Evolutionary conservation across 73 alveolate genomes (phyloP), one percentile per base, ranked within the genome.

Genomic region (Paramecium primaurelia): DNA sequence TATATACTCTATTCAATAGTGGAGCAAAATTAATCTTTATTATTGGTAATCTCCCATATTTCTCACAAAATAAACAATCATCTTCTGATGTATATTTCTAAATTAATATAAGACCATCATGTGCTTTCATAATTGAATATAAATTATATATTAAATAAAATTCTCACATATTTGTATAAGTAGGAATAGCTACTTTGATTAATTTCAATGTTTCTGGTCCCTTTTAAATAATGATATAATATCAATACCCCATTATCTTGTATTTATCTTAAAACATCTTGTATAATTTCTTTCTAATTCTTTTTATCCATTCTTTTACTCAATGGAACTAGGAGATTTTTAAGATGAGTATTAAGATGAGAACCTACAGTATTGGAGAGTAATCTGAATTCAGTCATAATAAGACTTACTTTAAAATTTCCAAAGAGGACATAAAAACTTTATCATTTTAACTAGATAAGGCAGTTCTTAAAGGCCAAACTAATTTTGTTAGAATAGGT

Each of bases 401-500:
- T 54, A 54, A 18, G 11, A 4, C 4, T 18, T 93, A 93, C 96
- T 87, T 92, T 45, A 95, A 75, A 14, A 93, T 95, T 22, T 88
- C 97, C 26, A 94, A 58, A 28, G 96, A 95, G 8, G 86, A 54
- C 54, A 49, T 73, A 83, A 93, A 88, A 3, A 92, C 88, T 42
- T 95, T 95, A 16, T 80, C 92, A 83, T 94, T 95, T 38, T 95
- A 37, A 11, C 92, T 77, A 88, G 92, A 59, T 44, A 95, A 93
- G 3, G 96, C 95, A 20, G 64, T 40, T 54, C 98, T 80, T 54
- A 95, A 47, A 6, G 98, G 98, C 97, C 96, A 94, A 12, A 93
- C 94, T 6, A 95, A 88, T 84, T 95, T 87, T 20, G 59, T 71
- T 30, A 94, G 58, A 22, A 95, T 25, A 16, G 98, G 98, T 12